phyloP scores from a whole-genome alignment of 345 rosid genomes.

The Moricandia moricandioides region DNA sequence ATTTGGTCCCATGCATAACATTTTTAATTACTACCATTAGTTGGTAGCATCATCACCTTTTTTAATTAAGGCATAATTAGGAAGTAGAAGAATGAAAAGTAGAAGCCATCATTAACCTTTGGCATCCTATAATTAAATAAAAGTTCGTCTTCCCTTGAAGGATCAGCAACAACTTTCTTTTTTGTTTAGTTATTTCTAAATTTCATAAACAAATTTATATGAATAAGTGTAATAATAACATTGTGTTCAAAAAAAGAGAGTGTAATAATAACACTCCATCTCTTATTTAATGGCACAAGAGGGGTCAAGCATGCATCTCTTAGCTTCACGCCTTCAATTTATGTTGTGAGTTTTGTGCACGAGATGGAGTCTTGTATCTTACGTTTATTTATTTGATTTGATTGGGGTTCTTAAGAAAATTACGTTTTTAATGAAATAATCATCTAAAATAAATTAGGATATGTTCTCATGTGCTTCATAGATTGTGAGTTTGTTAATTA shows the following conservation, averaged over 20 bases:
- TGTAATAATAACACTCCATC: conserved; percentile 36
- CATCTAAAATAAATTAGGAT: not conserved
- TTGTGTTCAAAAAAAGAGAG: too few species aligned
- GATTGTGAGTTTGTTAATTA: not conserved
- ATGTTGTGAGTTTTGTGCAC: conserved; percentile 22
- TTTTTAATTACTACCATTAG: conserved; percentile 12
- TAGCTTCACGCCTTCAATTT: conserved; percentile 32
- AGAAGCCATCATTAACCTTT: conserved; percentile 27
- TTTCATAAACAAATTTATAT: not conserved
- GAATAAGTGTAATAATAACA: conserved; percentile 36
- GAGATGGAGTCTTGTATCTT: conserved; percentile 25
- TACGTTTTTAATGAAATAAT: not conserved
- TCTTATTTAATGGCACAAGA: conserved; percentile 15
- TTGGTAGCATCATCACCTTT: not conserved
- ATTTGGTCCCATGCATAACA: conserved; percentile 1
- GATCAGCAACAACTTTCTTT: conserved; percentile 23
- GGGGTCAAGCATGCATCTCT: conserved; percentile 39
- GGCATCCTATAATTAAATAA: conserved; percentile 23
- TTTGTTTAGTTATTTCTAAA: not conserved
- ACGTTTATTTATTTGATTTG: conserved; percentile 18
- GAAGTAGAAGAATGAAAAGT: conserved; percentile 17
- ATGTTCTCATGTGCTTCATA: not conserved
- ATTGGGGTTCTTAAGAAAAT: not conserved
- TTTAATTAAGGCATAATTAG: conserved; percentile 25
- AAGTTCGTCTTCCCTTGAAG: conserved; percentile 36